Conservation (phyloP, 495 filamentous ascomycete genomes). For the Lasiosphaeriaceae sp. region DNA sequence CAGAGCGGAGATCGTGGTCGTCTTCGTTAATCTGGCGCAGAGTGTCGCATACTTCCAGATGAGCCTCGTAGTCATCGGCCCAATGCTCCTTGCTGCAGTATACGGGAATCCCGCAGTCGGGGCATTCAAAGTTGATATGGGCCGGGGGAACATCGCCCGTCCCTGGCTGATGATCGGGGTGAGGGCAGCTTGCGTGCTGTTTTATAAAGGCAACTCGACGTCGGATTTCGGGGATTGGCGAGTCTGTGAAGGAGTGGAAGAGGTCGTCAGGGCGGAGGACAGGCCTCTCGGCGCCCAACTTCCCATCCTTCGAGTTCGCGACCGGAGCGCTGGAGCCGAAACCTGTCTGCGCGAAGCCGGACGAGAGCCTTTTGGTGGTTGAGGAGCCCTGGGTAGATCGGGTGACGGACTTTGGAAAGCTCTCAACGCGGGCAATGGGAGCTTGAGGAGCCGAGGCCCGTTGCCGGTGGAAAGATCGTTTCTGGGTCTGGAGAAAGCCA, state of each 20-base stretch:
- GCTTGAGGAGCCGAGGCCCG: constrained; percentile 8
- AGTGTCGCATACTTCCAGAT: constrained; percentile 88
- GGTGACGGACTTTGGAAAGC: constrained; percentile 1
- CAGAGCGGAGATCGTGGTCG: constrained; percentile 89
- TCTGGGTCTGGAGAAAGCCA: constrained; percentile 16
- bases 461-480: constrained; percentile 13
- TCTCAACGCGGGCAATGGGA: not conserved
- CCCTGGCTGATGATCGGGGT: constrained; percentile 70
- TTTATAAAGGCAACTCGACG: constrained; percentile 82
- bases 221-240: constrained; percentile 80
- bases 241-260: constrained; percentile 86
- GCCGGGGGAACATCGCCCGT: constrained; percentile 57
- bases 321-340: constrained; percentile 5
- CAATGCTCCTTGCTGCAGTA: constrained; percentile 93
- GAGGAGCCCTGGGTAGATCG: not conserved
- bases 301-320: not conserved
- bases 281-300: constrained; percentile 6
- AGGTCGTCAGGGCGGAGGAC: constrained; percentile 77
- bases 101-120: constrained; percentile 90
- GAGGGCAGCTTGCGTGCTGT: constrained; percentile 86
- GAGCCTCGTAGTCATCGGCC: constrained; percentile 88
- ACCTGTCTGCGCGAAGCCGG: constrained; percentile 14
- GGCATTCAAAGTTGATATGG: constrained; percentile 89
- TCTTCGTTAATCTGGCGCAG: constrained; percentile 94
- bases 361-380: constrained; percentile 15